phyloP scores from a whole-genome alignment of 176 grass and related monocot genomes.

The Rhynchospora tenuis region DNA sequence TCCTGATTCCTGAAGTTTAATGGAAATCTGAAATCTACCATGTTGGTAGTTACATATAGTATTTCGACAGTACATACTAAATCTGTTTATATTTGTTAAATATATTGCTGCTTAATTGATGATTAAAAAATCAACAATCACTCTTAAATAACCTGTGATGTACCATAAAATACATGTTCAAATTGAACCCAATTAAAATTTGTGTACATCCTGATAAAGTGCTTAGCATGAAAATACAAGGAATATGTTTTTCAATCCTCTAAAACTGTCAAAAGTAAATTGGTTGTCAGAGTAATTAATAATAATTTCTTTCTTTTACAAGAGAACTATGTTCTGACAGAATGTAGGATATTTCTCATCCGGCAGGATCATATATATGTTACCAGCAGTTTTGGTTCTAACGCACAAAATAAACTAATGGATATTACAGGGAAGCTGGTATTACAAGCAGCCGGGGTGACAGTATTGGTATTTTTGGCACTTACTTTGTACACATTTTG shows the following conservation, averaged over 20 bases:
- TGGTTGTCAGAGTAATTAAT: not conserved
- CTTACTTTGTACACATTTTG: conserved; percentile 78
- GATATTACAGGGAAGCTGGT: conserved; percentile 29
- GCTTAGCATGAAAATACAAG: not conserved
- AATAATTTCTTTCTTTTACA: too few relatives aligned
- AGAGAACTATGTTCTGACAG: too few relatives aligned
- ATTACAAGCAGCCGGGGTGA: conserved; percentile 44
- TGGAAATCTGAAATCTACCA: not conserved
- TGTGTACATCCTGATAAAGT: not conserved
- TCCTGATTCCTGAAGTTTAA: not conserved
- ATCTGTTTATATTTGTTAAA: not conserved
- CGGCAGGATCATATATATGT: not conserved
- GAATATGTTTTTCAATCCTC: not conserved
- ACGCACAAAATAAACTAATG: not conserved
- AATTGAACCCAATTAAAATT: not conserved
- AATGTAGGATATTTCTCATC: not conserved
- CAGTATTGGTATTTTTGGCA: conserved; percentile 26
- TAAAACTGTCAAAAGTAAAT: not conserved
- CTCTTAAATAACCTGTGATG: too few relatives aligned
- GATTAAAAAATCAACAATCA: not conserved
- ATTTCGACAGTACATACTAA: not conserved
- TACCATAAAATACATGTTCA: not conserved
- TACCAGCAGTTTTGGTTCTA: not conserved
- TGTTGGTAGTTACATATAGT: not conserved
- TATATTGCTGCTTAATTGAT: not conserved